These are phyloP conservation scores for Naganishia friedmannii DNA, from an alignment of 768 basidiomycete genomes.

Conservation along the genomic window DNA sequence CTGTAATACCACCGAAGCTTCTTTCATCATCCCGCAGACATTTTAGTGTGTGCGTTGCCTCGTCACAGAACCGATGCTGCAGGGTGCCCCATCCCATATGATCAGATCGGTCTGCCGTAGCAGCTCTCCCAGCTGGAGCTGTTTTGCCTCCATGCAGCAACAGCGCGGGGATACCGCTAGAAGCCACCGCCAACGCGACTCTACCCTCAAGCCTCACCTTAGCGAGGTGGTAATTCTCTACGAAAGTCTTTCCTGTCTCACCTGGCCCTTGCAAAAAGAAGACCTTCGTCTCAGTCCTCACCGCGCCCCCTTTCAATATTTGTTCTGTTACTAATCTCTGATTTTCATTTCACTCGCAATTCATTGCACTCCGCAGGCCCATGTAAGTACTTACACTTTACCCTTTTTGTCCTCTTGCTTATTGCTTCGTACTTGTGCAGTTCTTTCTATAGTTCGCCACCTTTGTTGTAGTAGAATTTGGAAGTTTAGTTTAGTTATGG, in stretches of 20 bases:
- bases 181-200: conserved; percentile 58
- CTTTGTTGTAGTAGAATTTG: too few species aligned
- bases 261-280: conserved; percentile 57
- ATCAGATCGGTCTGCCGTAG: conserved; percentile 50
- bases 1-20: conserved; percentile 56
- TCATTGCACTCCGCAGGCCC: background rate
- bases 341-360: background rate
- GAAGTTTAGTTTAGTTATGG: too few species aligned
- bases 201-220: conserved; percentile 40
- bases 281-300: conserved; percentile 30
- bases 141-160: conserved; percentile 56
- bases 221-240: conserved; percentile 53
- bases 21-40: conserved; percentile 34
- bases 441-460: too few species aligned
- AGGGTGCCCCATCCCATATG: conserved; percentile 57
- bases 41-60: conserved; percentile 52
- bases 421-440: too few species aligned
- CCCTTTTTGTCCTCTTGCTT: too few species aligned
- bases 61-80: conserved; percentile 52
- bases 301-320: conserved; percentile 31
- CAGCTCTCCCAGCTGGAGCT: conserved; percentile 50
- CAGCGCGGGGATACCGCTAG: conserved; percentile 58
- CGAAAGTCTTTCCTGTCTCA: conserved; percentile 58
- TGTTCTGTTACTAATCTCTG: background rate
- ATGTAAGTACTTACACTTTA: too few species aligned